A percentile compares a stretch with the other conserved stretches of the same genome.
phyloP scores from a whole-genome alignment of 2,329 filamentous ascomycete species.

The Aspergillus melleus region DNA sequence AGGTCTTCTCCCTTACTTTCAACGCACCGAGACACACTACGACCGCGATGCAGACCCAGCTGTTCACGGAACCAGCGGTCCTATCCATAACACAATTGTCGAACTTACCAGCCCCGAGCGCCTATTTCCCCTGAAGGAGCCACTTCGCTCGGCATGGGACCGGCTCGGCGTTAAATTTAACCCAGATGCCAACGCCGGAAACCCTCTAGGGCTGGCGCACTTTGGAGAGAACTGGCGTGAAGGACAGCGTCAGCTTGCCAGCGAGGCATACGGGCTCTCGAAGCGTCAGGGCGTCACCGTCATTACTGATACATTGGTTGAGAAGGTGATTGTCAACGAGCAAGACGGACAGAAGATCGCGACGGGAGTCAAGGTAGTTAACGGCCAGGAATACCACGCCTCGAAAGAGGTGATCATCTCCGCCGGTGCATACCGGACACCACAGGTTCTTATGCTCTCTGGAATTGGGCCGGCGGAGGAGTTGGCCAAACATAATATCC shows the following conservation, averaged over 20 bases:
- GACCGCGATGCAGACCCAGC: constrained; percentile 18
- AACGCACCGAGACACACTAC: constrained; percentile 39
- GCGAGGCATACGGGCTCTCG: constrained; percentile 24
- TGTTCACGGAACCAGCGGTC: constrained; percentile 30
- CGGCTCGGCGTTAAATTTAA: constrained; percentile 31
- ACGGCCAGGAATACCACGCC: constrained; percentile 22
- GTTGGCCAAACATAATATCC: constrained; percentile 35
- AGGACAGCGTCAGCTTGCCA: constrained; percentile 29
- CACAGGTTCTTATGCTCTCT: constrained; percentile 37
- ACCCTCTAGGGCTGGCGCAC: constrained; percentile 30
- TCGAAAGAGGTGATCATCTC: constrained; percentile 35
- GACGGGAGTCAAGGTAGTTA: constrained; percentile 26
- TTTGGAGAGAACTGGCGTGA: constrained; percentile 30
- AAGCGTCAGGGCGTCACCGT: constrained; percentile 9
- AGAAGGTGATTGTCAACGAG: neutral
- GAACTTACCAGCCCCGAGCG: constrained; percentile 28
- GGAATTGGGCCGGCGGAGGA: constrained; percentile 32
- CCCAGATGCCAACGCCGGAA: constrained; percentile 29
- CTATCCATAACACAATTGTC: constrained; percentile 21
- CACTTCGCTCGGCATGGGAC: constrained; percentile 40
- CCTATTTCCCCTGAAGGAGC: constrained; percentile 40
- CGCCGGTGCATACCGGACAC: constrained; percentile 33
- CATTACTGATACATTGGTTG: constrained; percentile 26
- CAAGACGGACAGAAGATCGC: constrained; percentile 17
- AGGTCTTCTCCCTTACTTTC: constrained; percentile 49